A percentile compares a stretch with the other conserved stretches of the same genome.
phyloP scores from a whole-genome alignment of 805 yeast genomes.

The Yarrowia keelungensis region DNA sequence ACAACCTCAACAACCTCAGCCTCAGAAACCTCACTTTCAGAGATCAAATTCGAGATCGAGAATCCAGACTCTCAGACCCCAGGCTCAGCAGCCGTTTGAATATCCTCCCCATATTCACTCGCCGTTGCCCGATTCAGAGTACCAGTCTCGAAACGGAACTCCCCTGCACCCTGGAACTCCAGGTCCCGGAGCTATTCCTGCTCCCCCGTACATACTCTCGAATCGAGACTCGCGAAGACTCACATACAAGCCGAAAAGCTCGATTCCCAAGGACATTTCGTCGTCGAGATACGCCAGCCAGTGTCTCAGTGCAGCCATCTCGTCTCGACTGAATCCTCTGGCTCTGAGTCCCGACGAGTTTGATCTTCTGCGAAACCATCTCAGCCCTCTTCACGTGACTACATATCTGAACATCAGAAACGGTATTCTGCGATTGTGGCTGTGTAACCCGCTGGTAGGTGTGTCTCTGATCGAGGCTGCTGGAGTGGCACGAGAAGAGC shows the following conservation, averaged over 20 bases:
- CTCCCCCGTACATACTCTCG: constrained; percentile 44
- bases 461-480: constrained; percentile 55
- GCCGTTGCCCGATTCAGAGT: constrained; percentile 35
- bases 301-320: constrained; percentile 53
- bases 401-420: constrained; percentile 54
- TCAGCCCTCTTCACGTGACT: constrained; percentile 52
- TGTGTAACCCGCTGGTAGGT: constrained; percentile 53
- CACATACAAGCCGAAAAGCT: constrained; percentile 51
- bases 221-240: constrained; percentile 40
- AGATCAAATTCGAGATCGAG: constrained; percentile 32
- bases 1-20: constrained; percentile 23
- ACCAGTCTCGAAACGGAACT: constrained; percentile 30
- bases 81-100: constrained; percentile 30
- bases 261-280: constrained; percentile 52
- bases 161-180: constrained; percentile 29
- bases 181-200: constrained; percentile 42
- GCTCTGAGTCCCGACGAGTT: constrained; percentile 51
- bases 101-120: constrained; percentile 37
- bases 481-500: constrained; percentile 53
- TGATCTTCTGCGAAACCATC: constrained; percentile 48
- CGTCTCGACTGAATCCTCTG: constrained; percentile 53
- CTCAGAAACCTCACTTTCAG: constrained; percentile 31
- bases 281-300: constrained; percentile 51
- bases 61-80: constrained; percentile 28
- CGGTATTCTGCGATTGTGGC: constrained; percentile 54